Evolutionary conservation across 352 stramenopile genomes (phyloP), one percentile per base, ranked within the genome.

Genomic region (Globisporangium spiculum): DNA sequence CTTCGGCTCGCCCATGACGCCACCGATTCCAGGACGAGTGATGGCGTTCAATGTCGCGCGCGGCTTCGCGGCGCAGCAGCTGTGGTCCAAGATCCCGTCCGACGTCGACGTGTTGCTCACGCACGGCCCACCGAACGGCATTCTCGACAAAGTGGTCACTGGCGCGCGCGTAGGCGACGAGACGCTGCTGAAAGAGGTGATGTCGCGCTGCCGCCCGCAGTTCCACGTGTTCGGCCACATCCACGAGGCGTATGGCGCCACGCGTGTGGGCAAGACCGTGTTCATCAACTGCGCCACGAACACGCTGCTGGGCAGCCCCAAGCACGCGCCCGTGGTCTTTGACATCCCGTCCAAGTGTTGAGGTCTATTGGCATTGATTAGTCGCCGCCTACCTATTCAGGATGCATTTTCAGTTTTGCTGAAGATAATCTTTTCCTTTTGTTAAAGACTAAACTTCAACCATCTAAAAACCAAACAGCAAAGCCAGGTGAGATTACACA

Each of bases 191-290:
- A 79, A 87, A 41, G 79, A 96, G 58, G 81, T 96, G 22, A 79
- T 95, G 66, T 86, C 88, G 32, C 83, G 89, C 36, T 84, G 94
- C 26, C 78, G 81, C 27, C 93, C 92, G 18, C 74, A 83, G 38
- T 89, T 97, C 57, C 88, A 97, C 71, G 69, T 98, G 4, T 98
- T 97, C 74, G 93, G 92, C 38, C 93, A 98, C 75, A 97, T 98
- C 67, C 93, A 98, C 69, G 89, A 98, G 75, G 85, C 78, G 14
- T 94, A 93, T 60, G 93, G 93, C 68, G 78, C 83, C 24, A 83
- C 81, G 22, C 86, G 74, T 20, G 75, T 97, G 66, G 91, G 88
- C 12, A 71, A 69, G 3, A 98, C 92, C 0, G 75, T 93, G 6
- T 98, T 93, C 63, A 80, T 98, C 60, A 98, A 98, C 71, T 90